Evolutionary conservation across 257 asterid genomes (phyloP).

Genomic region (Salvia splendens): DNA sequence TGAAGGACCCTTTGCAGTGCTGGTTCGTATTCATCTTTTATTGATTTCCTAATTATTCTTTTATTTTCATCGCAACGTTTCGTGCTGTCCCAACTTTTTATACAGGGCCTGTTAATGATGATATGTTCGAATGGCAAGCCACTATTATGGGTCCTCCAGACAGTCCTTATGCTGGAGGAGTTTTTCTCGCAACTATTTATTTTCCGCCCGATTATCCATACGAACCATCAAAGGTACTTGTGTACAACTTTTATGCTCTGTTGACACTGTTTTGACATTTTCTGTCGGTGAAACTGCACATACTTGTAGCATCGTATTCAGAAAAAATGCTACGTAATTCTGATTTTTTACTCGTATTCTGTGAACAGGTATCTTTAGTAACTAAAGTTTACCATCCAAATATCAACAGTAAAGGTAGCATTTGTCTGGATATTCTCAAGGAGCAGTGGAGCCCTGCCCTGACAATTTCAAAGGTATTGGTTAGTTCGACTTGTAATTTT

Average conservation of each 20-base stretch:
- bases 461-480: conserved; percentile 48
- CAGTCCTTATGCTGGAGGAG: conserved; percentile 81
- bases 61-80: not conserved
- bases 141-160: conserved; percentile 82
- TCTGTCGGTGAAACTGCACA: not conserved
- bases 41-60: not conserved
- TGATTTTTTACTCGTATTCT: not conserved
- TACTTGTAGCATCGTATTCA: not conserved
- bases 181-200: conserved; percentile 66
- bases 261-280: not conserved
- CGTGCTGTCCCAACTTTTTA: not conserved
- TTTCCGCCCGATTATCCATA: conserved; percentile 84
- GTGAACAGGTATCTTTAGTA: conserved; percentile 49
- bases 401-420: conserved; percentile 53
- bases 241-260: not conserved
- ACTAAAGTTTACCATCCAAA: conserved; percentile 56
- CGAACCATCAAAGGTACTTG: conserved; percentile 74
- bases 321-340: not conserved
- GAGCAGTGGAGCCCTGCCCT: conserved; percentile 63
- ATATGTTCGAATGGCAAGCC: conserved; percentile 82
- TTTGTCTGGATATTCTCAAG: conserved; percentile 53
- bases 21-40: conserved; percentile 37
- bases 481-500: not conserved
- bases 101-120: conserved; percentile 75
- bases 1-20: conserved; percentile 69